Conservation (phyloP, 352 stramenopile genomes). For the Thraustochytrium sp. region DNA sequence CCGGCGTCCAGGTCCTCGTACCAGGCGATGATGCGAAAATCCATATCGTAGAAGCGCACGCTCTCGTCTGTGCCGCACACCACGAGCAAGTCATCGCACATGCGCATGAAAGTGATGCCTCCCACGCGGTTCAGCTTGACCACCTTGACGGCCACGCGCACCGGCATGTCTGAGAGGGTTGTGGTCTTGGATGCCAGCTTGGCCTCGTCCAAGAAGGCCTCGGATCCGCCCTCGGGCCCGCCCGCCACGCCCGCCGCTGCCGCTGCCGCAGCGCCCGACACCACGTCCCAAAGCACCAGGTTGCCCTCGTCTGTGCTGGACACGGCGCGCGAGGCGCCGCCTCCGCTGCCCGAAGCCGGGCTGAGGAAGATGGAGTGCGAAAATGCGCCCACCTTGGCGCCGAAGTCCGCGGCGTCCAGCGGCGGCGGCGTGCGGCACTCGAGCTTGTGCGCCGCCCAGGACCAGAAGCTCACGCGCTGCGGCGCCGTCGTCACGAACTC, state of each 20-base stretch:
- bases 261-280: neutral
- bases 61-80: conserved; percentile 75
- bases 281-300: conserved; percentile 73
- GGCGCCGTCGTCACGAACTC: conserved; percentile 78
- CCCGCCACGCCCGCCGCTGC: neutral
- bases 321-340: conserved; percentile 69
- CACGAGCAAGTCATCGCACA: conserved; percentile 72
- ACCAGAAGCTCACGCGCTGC: conserved; percentile 77
- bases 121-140: conserved; percentile 53
- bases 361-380: conserved; percentile 74
- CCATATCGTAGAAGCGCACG: conserved; percentile 86
- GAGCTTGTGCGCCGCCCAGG: neutral
- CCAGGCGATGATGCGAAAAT: conserved; percentile 82
- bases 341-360: neutral
- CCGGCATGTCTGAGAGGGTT: conserved; percentile 43
- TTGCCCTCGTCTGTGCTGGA: conserved; percentile 75
- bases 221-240: neutral
- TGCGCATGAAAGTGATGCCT: conserved; percentile 62
- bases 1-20: conserved; percentile 86
- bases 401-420: conserved; percentile 36
- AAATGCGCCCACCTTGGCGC: conserved; percentile 55
- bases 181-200: conserved; percentile 47
- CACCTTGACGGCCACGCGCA: conserved; percentile 5
- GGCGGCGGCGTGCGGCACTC: conserved; percentile 20
- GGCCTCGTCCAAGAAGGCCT: neutral